Conservation (phyloP, 306 rosid genomes). For the Prunus kanzakura region DNA sequence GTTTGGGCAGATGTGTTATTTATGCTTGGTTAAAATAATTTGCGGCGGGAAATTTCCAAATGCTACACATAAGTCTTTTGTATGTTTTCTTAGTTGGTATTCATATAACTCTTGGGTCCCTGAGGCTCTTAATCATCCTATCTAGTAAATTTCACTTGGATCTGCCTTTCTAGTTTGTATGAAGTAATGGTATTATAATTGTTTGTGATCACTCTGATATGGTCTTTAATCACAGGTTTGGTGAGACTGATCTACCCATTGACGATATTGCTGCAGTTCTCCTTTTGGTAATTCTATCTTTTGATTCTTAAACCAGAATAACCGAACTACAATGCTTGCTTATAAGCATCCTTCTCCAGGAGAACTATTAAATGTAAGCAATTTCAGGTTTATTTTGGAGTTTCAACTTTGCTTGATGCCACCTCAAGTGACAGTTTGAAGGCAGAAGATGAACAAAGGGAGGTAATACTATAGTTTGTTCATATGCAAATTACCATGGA, state of each 20-base stretch:
- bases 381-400: slow-evolving; percentile 87
- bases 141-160: neutral
- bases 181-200: neutral
- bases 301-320: neutral
- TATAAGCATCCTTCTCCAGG: slow-evolving; percentile 22
- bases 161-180: neutral
- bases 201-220: slow-evolving; percentile 19
- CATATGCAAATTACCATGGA: neutral
- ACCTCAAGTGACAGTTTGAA: slow-evolving; percentile 65
- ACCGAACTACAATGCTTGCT: neutral
- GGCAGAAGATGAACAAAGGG: slow-evolving; percentile 94
- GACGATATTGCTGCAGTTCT: slow-evolving; percentile 94
- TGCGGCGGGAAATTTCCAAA: slow-evolving; percentile 3
- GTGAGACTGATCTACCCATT: slow-evolving; percentile 82
- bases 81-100: neutral
- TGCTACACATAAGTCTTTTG: neutral
- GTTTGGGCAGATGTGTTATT: neutral
- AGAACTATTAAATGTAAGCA: slow-evolving; percentile 12
- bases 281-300: slow-evolving; percentile 63
- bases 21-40: slow-evolving; percentile 8
- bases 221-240: slow-evolving; percentile 62
- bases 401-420: slow-evolving; percentile 90
- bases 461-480: slow-evolving; percentile 48
- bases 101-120: neutral
- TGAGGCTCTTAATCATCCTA: neutral